Evolutionary conservation across 768 basidiomycete species (phyloP).

Genomic region (Coprinellus aureogranulatus): DNA sequence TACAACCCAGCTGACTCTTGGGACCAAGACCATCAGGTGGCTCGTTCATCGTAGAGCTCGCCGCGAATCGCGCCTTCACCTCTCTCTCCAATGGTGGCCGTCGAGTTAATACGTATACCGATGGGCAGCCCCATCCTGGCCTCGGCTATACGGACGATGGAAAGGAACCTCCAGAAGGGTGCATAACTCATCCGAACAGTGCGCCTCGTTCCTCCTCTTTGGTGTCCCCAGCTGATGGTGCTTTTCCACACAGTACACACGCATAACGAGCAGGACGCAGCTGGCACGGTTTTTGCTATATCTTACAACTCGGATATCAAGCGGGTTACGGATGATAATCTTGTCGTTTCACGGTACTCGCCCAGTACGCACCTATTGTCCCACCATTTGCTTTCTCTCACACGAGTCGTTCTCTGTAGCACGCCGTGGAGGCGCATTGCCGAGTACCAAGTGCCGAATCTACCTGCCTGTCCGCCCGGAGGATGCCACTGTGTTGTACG

Average conservation of each 20-base stretch:
- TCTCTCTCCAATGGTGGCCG: constrained; percentile 33
- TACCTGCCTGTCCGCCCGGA: constrained; percentile 41
- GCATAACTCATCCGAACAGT: constrained; percentile 38
- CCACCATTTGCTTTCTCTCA: too few species aligned
- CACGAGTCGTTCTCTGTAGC: constrained; percentile 22
- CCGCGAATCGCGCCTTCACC: constrained; percentile 43
- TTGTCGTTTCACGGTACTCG: constrained; percentile 43
- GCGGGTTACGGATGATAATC: constrained; percentile 39
- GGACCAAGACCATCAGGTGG: constrained; percentile 12
- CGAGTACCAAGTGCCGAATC: constrained; percentile 38
- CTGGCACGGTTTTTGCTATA: constrained; percentile 47
- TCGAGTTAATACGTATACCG: constrained; percentile 24
- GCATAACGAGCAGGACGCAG: constrained; percentile 43
- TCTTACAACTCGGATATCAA: constrained; percentile 41
- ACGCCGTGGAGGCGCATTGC: constrained; percentile 45
- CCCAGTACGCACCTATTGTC: too few species aligned
- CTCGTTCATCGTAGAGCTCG: constrained; percentile 41
- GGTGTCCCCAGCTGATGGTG: not conserved
- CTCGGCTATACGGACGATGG: constrained; percentile 21
- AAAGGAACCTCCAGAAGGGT: constrained; percentile 25
- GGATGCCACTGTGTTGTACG: constrained; percentile 47
- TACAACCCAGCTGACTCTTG: constrained; percentile 9
- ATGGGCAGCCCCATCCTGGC: constrained; percentile 35
- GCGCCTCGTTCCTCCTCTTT: constrained; percentile 8
- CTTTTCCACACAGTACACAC: constrained; percentile 36